Evolutionary conservation across 208 protist genomes (phyloP), one percentile per base, ranked within the genome.

Genomic region (Wallacemonas sp.): DNA sequence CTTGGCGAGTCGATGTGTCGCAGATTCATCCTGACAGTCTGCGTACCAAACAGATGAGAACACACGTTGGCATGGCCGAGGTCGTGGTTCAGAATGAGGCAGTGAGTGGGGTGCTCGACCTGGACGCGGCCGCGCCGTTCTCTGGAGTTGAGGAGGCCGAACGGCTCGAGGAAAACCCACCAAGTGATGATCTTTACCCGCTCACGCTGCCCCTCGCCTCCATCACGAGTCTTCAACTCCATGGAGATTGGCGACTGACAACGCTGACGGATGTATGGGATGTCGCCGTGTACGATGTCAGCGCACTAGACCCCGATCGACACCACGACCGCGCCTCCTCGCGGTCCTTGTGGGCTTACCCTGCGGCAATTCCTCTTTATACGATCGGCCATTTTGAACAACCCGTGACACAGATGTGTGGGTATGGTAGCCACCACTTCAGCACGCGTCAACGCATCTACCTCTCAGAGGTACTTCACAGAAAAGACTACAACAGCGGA

Each of bases 241-340:
- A 56, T 19, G 69, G 68, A 49, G 65, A 68, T 21, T 72, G 61
- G 64, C 62, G 70, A 22, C 36, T 80, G n/a, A 80, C 75, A 6
- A 64, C 66, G n/a, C 44, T 80, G 4, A 72, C 45, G 34, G 41
- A 31, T 30, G 15, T 27, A 19, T 72, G 46, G 58, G 75, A 80
- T 38, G 44, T 76, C 44, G 14, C 36, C 9, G 39, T 80, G 12
- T 80, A 76, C 44, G 75, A 80, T 53, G 31, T 76, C 9, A 47
- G 55, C 24, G 26, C 47, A 2, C 14, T 67, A 5, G 12, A 67
- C 9, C 31, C 44, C 2, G n/a, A n/a, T n/a, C n/a, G n/a, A n/a
- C n/a, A n/a, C n/a, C n/a, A n/a, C n/a, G n/a, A n/a, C n/a, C n/a
- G n/a, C n/a, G n/a, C n/a, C n/a, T n/a, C n/a, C n/a, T n/a, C n/a